Conservation (phyloP, 2,329 filamentous ascomycete species). For the Pestalotiopsis sp. region DNA sequence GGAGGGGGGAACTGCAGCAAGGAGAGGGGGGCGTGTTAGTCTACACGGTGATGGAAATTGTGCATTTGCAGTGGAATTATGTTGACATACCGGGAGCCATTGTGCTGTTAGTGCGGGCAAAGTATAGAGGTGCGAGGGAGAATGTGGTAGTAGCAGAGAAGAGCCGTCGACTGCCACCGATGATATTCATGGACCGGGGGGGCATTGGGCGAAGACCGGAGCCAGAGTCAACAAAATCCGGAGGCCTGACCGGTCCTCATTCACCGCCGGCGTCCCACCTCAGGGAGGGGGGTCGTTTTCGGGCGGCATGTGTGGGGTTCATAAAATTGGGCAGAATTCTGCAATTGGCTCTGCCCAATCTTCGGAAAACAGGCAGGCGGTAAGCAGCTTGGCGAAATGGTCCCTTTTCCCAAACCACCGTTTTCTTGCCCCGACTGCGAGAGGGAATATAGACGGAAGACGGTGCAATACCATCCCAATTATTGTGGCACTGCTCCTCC, state of each 20-base stretch:
- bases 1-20: constrained; percentile 26
- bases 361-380: neutral
- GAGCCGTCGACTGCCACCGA: constrained; percentile 2
- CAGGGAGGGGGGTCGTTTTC: neutral
- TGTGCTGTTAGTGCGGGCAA: constrained; percentile 18
- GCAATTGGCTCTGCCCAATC: no score
- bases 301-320: constrained; percentile 1
- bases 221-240: neutral
- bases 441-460: neutral
- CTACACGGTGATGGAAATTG: neutral
- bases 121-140: constrained; percentile 18
- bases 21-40: neutral
- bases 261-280: constrained; percentile 2
- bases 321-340: neutral
- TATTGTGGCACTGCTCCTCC: neutral
- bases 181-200: neutral
- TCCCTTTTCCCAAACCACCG: neutral
- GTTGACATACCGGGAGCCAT: constrained; percentile 34
- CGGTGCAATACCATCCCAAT: neutral
- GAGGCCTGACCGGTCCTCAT: neutral
- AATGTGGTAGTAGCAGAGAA: neutral
- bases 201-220: constrained; percentile 8
- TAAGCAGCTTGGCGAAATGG: neutral
- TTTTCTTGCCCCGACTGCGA: neutral
- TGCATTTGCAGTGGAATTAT: no score